Base-by-base conservation (phyloP, 345 rosid genomes). In the Combretum micranthum region DNA sequence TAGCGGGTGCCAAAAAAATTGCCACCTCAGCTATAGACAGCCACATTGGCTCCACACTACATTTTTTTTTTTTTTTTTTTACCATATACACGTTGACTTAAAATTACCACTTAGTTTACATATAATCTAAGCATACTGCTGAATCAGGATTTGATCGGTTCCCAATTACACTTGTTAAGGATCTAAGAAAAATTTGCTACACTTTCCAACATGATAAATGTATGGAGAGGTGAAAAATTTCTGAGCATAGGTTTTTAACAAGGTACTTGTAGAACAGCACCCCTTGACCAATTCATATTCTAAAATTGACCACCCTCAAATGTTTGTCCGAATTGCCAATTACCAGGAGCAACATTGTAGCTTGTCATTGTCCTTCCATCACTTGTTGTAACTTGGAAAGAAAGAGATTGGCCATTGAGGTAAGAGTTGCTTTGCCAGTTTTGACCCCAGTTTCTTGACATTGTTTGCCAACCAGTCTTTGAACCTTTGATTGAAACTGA, bases 391-490 rank as follows among this genome's bases (percentile, higher is more conserved):
- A 91, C 90, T 39, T 86, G 92, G 52, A 92, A 86, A 0, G 98
- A 92, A 45, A 92, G 80, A 62, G 80, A 69, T 56, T 88, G 98
- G 46, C 82, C 95, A 44, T 92, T 92, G 25, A 91, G 69, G 70
- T 81, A 78, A 4, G 85, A 72, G 54, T 91, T 91, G 77, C 98
- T 91, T 62, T 91, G 98, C 98, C 98, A 91, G 67, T 91, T 91
- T 66, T 91, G 98, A 7, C 98, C 98, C n/a, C 98, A 91, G 37
- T 91, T 91, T 57, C 98, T 80, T 2, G 98, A 91, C 98, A 91
- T 78, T 3, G 85, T 2, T 70, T 85, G 96, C 98, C 98, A 91
- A 43, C 83, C 84, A 3, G 92, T 64, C 16, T 74, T 84, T 0
- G 95, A 80, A 18, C 98, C 98, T 69, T 84, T 91, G 75, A 91